Conservation (phyloP, 352 stramenopile genomes). For the Phytophthora lateralis region DNA sequence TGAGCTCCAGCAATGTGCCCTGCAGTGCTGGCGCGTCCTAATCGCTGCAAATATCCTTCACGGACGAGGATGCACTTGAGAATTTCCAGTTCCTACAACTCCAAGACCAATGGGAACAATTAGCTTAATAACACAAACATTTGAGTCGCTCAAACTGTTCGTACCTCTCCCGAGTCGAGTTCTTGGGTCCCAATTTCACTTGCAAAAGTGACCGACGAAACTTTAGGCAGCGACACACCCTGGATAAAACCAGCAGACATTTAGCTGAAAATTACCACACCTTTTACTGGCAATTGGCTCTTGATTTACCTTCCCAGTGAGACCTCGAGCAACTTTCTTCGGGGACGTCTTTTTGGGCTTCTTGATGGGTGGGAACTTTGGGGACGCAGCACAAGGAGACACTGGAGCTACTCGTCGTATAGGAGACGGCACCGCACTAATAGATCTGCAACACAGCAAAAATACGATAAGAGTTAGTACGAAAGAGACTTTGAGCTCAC, state of each 20-base stretch:
- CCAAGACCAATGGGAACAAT: neutral
- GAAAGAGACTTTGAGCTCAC: neutral
- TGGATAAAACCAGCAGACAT: neutral
- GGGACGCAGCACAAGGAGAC: conserved; percentile 7
- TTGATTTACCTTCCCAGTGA: conserved; percentile 23
- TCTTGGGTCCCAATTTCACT: conserved; percentile 27
- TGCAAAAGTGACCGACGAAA: conserved; percentile 44
- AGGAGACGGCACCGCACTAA: conserved; percentile 9
- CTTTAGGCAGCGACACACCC: conserved; percentile 41
- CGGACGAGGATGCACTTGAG: conserved; percentile 90
- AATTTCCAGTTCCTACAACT: conserved; percentile 79
- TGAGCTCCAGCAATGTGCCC: conserved; percentile 56
- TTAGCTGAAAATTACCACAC: neutral
- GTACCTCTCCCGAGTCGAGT: conserved; percentile 62
- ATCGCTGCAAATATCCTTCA: conserved; percentile 87
- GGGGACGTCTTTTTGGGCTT: conserved; percentile 24
- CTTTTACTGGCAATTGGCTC: neutral
- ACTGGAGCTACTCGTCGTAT: conserved; percentile 7
- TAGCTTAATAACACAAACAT: neutral
- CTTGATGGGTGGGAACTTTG: conserved; percentile 35
- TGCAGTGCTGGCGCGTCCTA: conserved; percentile 51
- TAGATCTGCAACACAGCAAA: conserved; percentile 2
- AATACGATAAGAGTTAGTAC: neutral
- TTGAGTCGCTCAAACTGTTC: neutral
- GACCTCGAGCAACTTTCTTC: conserved; percentile 13